Conservation (phyloP, 2,329 filamentous ascomycete genomes). For the Phaeosphaeria sp. region DNA sequence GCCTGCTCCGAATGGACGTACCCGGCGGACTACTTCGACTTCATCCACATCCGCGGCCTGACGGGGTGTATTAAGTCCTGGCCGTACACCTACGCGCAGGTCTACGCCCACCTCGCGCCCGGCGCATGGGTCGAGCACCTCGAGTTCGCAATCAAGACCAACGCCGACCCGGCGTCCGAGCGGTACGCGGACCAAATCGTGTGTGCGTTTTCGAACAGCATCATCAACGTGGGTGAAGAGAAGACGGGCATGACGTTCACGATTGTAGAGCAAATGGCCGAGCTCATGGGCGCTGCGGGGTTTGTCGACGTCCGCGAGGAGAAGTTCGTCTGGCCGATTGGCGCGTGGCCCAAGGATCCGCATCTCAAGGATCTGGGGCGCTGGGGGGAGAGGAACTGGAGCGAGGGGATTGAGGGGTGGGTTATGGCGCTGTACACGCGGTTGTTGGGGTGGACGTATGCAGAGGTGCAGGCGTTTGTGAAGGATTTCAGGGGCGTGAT, state of each 20-base stretch:
- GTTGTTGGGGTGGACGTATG: slow-evolving; percentile 44
- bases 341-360: slow-evolving; percentile 41
- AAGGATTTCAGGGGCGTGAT: slow-evolving; percentile 39
- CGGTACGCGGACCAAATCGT: slow-evolving; percentile 29
- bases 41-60: slow-evolving; percentile 50
- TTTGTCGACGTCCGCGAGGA: slow-evolving; percentile 37
- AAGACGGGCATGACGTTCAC: slow-evolving; percentile 36
- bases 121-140: slow-evolving; percentile 54
- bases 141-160: slow-evolving; percentile 44
- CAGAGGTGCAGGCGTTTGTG: slow-evolving; percentile 45
- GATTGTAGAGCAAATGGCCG: slow-evolving; percentile 25
- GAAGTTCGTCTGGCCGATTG: slow-evolving; percentile 42
- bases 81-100: slow-evolving; percentile 48
- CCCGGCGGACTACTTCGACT: slow-evolving; percentile 45
- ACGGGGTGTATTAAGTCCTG: slow-evolving; percentile 52
- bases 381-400: slow-evolving; percentile 50
- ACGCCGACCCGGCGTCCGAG: slow-evolving; percentile 17
- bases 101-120: slow-evolving; percentile 47
- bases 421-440: slow-evolving; percentile 50
- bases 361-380: slow-evolving; percentile 43
- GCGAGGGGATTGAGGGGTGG: slow-evolving; percentile 52
- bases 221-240: slow-evolving; percentile 23
- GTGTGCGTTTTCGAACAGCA: slow-evolving; percentile 18
- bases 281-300: slow-evolving; percentile 27
- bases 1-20: slow-evolving; percentile 51